Percentiles rank a stretch among this genome's conserved stretches.
These are phyloP conservation scores for Ceratocystis variospora DNA, from an alignment of 2,329 filamentous ascomycete species.

Conservation along the genomic window DNA sequence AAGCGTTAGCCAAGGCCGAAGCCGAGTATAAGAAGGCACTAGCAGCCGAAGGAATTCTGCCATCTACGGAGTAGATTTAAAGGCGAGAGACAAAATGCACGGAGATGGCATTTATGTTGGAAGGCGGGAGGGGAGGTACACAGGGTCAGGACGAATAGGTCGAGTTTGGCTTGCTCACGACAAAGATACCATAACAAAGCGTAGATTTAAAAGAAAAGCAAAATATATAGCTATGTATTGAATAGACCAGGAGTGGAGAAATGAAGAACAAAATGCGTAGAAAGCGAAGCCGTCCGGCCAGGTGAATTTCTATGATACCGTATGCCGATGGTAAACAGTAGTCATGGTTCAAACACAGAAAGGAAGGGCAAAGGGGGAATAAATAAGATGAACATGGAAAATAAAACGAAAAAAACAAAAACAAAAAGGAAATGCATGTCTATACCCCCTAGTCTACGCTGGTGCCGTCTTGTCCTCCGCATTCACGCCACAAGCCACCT, in stretches of 20 bases:
- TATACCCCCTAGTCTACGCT: neutral
- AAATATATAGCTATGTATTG: too few relatives aligned
- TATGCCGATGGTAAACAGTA: too few relatives aligned
- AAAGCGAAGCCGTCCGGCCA: too few relatives aligned
- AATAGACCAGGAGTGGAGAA: too few relatives aligned
- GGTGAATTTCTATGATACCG: too few relatives aligned
- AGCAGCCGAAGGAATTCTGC: constrained; percentile 44
- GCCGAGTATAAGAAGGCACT: constrained; percentile 58
- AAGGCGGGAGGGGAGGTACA: too few relatives aligned
- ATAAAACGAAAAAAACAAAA: neutral
- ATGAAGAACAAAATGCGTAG: too few relatives aligned
- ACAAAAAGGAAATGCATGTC: neutral
- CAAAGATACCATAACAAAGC: neutral
- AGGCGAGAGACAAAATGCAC: neutral
- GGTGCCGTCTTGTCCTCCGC: neutral
- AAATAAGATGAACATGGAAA: neutral
- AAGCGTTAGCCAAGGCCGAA: constrained; percentile 55
- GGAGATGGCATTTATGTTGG: neutral
- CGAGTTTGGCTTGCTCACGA: neutral
- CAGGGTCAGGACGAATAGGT: too few relatives aligned
- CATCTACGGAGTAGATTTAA: constrained; percentile 33
- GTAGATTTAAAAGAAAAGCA: neutral
- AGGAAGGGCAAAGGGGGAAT: too few relatives aligned
- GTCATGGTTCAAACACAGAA: too few relatives aligned
- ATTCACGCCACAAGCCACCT: neutral